These are phyloP conservation scores for Cercophora samala DNA, from an alignment of 495 filamentous ascomycete species.

Conservation along the genomic window DNA sequence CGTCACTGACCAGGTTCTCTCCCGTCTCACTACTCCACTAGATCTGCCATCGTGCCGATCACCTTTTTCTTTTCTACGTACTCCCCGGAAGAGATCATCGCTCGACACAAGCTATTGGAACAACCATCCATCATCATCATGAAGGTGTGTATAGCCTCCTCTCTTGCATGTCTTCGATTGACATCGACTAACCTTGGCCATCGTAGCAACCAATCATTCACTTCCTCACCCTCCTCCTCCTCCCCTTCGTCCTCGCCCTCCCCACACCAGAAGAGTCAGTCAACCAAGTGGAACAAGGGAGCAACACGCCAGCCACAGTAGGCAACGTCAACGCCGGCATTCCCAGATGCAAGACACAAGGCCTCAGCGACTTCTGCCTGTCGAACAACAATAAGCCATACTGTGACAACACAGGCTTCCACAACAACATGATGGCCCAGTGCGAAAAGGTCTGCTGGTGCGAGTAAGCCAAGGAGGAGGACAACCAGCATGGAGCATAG, in stretches of 20 bases:
- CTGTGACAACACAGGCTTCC: conserved; percentile 25
- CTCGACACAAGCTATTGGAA: conserved; percentile 4
- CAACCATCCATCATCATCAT: not conserved
- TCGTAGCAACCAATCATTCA: not conserved
- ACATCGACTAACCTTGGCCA: conserved; percentile 1
- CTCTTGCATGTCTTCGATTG: not conserved
- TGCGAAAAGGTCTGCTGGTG: conserved; percentile 22
- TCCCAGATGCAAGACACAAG: conserved; percentile 19
- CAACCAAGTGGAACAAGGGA: not conserved
- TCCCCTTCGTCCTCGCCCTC: conserved; percentile 5
- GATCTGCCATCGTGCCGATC: not conserved
- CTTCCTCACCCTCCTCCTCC: conserved; percentile 8
- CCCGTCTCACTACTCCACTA: not conserved
- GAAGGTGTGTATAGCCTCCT: conserved; percentile 11
- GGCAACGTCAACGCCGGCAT: conserved; percentile 13
- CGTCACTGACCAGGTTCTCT: not conserved
- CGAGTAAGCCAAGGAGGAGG: not conserved
- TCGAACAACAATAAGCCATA: conserved; percentile 20
- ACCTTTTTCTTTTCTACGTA: not conserved
- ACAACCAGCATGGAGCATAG: too few species aligned
- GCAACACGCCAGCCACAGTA: not conserved
- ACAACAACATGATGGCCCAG: conserved; percentile 21
- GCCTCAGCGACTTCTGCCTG: conserved; percentile 21
- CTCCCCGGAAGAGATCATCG: not conserved
- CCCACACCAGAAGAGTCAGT: not conserved